phyloP scores from a whole-genome alignment of 306 rosid genomes.

The Vicia sativa region DNA sequence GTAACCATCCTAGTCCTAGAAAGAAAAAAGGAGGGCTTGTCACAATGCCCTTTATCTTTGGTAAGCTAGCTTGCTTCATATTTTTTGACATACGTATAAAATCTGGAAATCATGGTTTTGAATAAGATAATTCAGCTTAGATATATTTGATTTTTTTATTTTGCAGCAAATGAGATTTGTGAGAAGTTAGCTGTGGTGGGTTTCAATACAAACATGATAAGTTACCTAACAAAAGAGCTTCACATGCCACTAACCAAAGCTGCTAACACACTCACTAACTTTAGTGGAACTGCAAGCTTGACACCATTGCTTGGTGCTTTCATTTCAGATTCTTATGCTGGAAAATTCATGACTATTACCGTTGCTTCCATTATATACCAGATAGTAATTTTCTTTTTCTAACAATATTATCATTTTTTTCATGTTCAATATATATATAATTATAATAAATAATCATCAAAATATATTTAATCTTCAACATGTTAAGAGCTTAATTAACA shows the following conservation, averaged over 20 bases:
- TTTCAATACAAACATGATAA: conserved; percentile 75
- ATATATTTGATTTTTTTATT: neutral
- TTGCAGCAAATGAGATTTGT: conserved; percentile 71
- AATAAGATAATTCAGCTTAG: neutral
- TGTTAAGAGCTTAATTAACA: no score
- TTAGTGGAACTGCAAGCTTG: conserved; percentile 84
- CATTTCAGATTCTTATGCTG: conserved; percentile 74
- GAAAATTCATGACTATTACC: conserved; percentile 83
- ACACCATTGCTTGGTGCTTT: conserved; percentile 94
- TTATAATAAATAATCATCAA: no score
- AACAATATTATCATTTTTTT: neutral
- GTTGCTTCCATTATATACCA: conserved; percentile 78
- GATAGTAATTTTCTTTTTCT: conserved; percentile 42
- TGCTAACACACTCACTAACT: conserved; percentile 86
- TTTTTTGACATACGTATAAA: no score
- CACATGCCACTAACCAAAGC: conserved; percentile 88
- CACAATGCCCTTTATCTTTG: conserved; percentile 96
- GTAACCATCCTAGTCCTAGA: conserved; percentile 33
- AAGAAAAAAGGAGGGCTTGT: conserved; percentile 75
- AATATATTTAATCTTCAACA: no score
- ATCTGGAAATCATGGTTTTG: neutral
- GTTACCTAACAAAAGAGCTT: conserved; percentile 82
- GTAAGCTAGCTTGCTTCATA: conserved; percentile 41
- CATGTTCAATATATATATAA: no score
- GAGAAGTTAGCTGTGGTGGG: conserved; percentile 99